Evolutionary conservation across 2,329 filamentous ascomycete species (phyloP), one percentile per base, ranked within the genome.

Genomic region (Aureobasidium zeae): DNA sequence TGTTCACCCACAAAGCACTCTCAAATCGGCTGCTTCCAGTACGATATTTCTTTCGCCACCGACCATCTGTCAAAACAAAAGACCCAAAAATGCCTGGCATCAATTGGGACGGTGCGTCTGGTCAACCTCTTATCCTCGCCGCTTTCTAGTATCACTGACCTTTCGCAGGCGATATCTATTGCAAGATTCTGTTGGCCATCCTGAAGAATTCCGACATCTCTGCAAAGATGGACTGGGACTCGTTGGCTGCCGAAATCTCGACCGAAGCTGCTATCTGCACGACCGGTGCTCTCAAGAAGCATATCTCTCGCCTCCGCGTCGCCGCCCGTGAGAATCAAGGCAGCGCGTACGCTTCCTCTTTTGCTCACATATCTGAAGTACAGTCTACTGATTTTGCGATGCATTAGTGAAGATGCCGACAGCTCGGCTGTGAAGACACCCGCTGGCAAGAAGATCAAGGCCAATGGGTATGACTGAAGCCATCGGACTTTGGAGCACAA

Each of bases 181-280:
- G 48, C 22, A 43, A 37, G 29, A 43, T 49, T 20, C 20, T 49
- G 11, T 29, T 49, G 2, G 28, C 45, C 2, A 32, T 49, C 37
- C 8, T 49, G 22, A 34, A 45, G 32, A 34, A 33, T 10, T 13
- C 31, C 11, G 32, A 13, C 10, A 28, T 45, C 21, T 12, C 34
- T 10, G 17, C 29, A 3, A 44, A 32, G 13, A 33, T 47, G 30
- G 19, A 45, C 31, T 43, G 43, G 33, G 34, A 35, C 8, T 26
- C 29, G 11, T 33, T 49, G 12, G 44, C 45, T 15, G 34, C 17
- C 2, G 37, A 42, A n/a, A 21, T 48, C 21, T 25, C 31, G 11
- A 36, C 34, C 6, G 43, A 37, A 7, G 19, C 24, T 16, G 31
- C 25, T 13, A 44, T 16, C 11, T 45, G 38, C 25, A 34, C 48